Conservation (phyloP, 2,329 filamentous ascomycete genomes). For the Fusarium sp. region DNA sequence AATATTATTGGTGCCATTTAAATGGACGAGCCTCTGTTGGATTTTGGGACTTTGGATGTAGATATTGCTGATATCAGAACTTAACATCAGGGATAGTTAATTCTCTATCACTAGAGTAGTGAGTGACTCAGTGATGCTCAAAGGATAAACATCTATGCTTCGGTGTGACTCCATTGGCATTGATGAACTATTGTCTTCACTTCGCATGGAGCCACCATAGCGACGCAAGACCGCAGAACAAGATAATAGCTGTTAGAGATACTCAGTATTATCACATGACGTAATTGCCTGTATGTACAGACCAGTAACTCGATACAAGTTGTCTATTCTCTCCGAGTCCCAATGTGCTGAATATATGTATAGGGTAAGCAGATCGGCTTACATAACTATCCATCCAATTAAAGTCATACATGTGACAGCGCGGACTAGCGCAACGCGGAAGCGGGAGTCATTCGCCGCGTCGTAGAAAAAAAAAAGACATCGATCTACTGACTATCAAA, state of each 20-base stretch:
- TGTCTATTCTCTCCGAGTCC: background rate
- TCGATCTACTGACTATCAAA: background rate
- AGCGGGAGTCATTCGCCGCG: constrained; percentile 34
- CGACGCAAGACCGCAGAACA: no score
- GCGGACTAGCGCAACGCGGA: constrained; percentile 30
- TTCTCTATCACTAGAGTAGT: no score
- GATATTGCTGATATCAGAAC: constrained; percentile 3
- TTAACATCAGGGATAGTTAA: background rate
- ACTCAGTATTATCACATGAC: no score
- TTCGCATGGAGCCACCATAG: accelerated
- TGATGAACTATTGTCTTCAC: no score
- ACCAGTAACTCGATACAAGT: background rate
- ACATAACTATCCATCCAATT: constrained; percentile 1
- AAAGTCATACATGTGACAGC: constrained; percentile 30
- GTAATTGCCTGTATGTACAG: background rate
- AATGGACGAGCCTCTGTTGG: accelerated
- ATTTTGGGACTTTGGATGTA: background rate
- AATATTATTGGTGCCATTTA: background rate
- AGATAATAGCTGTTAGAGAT: no score
- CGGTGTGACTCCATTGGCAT: background rate
- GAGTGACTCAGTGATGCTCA: background rate
- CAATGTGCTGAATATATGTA: background rate
- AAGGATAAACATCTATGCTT: background rate
- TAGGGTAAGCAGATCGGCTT: constrained; percentile 8
- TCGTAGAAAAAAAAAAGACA: constrained; percentile 32